phyloP scores from a whole-genome alignment of 2,329 filamentous ascomycete genomes.

The Setomelanomma holmii region DNA sequence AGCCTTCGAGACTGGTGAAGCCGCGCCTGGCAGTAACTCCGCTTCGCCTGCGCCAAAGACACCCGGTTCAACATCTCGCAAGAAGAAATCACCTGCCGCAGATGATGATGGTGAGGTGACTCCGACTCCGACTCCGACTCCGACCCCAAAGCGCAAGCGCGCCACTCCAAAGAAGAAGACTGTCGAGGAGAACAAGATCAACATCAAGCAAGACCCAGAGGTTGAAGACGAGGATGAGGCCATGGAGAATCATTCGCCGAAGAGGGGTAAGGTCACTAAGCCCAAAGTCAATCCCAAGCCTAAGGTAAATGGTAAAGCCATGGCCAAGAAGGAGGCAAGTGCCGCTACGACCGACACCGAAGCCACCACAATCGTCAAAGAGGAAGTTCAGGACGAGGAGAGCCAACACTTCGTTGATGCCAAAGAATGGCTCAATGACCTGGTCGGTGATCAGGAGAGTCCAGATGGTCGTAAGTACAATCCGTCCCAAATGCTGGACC shows the following conservation, averaged over 20 bases:
- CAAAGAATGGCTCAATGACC: slow-evolving; percentile 6
- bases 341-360: not conserved
- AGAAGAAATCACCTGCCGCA: slow-evolving; percentile 8
- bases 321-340: not conserved
- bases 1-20: slow-evolving; percentile 30
- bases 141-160: slow-evolving; percentile 32
- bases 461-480: not conserved
- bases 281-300: no score
- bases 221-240: not conserved
- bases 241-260: no score
- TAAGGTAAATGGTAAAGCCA: no score
- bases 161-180: slow-evolving; percentile 6
- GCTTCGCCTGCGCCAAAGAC: slow-evolving; percentile 3
- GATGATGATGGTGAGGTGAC: not conserved
- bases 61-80: slow-evolving; percentile 1
- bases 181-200: not conserved
- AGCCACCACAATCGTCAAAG: not conserved
- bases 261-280: not conserved
- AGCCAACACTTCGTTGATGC: slow-evolving; percentile 13
- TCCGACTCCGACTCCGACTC: not conserved
- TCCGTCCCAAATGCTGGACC: not conserved
- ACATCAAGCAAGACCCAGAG: no score
- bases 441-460: not conserved
- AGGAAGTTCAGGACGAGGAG: not conserved
- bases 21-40: slow-evolving; percentile 4